Evolutionary conservation across 1,139 yeast species (phyloP).

Genomic region (Saccharomycopsis hybrid): DNA sequence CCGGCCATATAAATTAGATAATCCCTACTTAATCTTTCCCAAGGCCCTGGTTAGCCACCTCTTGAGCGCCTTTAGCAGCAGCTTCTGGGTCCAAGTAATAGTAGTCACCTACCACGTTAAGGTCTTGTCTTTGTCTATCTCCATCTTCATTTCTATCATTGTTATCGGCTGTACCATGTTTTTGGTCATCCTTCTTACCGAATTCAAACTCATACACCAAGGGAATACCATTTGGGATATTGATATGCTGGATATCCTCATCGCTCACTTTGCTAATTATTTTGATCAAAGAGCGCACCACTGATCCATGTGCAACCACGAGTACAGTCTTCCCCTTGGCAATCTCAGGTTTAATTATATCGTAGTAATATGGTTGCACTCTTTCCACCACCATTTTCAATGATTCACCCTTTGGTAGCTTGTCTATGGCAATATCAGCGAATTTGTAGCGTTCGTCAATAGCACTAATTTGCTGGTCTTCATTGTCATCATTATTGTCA

Average conservation of each 20-base stretch:
- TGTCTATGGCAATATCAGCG: conserved; percentile 26
- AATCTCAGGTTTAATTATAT: conserved; percentile 36
- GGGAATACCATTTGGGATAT: conserved; percentile 77
- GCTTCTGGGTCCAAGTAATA: conserved; percentile 65
- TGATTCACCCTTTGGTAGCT: conserved; percentile 64
- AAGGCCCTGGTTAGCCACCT: conserved; percentile 54
- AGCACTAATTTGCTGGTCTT: conserved; percentile 25
- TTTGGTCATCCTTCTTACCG: conserved; percentile 20
- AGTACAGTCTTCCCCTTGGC: conserved; percentile 42
- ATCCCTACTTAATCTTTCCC: not conserved
- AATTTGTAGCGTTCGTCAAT: conserved; percentile 43
- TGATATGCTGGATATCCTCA: conserved; percentile 56
- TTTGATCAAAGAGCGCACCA: conserved; percentile 63
- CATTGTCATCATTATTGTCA: not conserved
- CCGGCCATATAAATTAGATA: no score
- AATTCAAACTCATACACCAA: conserved; percentile 44
- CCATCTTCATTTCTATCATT: no score
- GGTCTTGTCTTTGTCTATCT: conserved; percentile 27
- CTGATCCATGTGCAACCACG: conserved; percentile 71
- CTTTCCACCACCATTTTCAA: conserved; percentile 58
- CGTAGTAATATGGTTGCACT: conserved; percentile 47
- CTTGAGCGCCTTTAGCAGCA: conserved; percentile 58
- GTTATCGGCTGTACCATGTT: conserved; percentile 24
- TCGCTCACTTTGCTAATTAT: conserved; percentile 45
- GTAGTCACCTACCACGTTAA: conserved; percentile 39